Percentiles rank a stretch among this genome's conserved stretches.
phyloP scores from a whole-genome alignment of 2,329 filamentous ascomycete species.

The Furcasterigmium furcatum region DNA sequence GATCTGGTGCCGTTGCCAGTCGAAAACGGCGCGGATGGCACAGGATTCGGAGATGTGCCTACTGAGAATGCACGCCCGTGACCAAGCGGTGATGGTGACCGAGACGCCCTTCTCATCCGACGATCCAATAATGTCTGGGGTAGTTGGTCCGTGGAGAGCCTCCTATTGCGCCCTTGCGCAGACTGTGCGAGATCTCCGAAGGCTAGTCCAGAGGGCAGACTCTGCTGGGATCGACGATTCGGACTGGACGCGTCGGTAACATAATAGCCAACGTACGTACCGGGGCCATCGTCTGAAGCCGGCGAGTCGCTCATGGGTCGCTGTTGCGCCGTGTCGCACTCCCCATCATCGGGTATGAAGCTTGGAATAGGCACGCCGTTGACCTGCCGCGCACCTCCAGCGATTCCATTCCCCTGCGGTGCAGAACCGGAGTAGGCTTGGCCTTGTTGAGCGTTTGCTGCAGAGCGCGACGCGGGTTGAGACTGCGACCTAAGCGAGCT shows the following conservation, averaged over 20 bases:
- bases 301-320: constrained; percentile 36
- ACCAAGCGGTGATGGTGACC: constrained; percentile 54
- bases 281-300: constrained; percentile 41
- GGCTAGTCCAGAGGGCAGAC: constrained; percentile 33
- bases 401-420: background rate
- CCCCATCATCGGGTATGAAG: constrained; percentile 53
- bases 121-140: constrained; percentile 52
- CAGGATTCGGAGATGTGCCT: constrained; percentile 34
- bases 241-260: constrained; percentile 25
- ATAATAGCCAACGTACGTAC: constrained; percentile 30
- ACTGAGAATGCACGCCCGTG: constrained; percentile 42
- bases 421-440: constrained; percentile 9
- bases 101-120: constrained; percentile 48
- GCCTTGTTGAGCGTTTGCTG: constrained; percentile 6
- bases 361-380: constrained; percentile 52
- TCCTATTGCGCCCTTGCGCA: constrained; percentile 33
- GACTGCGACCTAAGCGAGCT: constrained; percentile 63
- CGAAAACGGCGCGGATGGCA: constrained; percentile 33
- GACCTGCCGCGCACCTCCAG: constrained; percentile 27
- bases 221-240: constrained; percentile 16
- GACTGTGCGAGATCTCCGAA: constrained; percentile 44
- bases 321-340: constrained; percentile 41
- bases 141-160: constrained; percentile 50
- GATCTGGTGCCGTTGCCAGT: constrained; percentile 26
- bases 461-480: constrained; percentile 55